Conservation (phyloP, 208 protist genomes). For the Leishmania guyanensis region DNA sequence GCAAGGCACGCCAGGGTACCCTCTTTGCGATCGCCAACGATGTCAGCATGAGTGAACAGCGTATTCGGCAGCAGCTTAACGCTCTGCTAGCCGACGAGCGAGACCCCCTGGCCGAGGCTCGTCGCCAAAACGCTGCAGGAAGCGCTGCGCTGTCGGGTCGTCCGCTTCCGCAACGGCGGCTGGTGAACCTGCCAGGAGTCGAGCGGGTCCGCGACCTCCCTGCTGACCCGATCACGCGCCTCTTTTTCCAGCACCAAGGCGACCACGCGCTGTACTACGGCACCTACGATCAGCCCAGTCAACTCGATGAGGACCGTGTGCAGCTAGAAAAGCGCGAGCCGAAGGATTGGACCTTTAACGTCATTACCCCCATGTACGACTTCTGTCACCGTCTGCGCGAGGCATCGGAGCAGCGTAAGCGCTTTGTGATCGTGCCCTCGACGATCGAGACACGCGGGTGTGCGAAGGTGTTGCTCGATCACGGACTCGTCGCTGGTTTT, state of each 20-base stretch:
- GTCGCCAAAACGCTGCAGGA: slow-evolving; percentile 4
- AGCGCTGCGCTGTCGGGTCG: slow-evolving; percentile 13
- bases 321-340: slow-evolving; percentile 86
- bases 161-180: slow-evolving; percentile 46
- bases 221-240: slow-evolving; percentile 88
- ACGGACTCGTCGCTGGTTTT: slow-evolving; percentile 89
- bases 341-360: slow-evolving; percentile 71
- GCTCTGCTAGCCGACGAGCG: slow-evolving; percentile 75
- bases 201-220: slow-evolving; percentile 83
- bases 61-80: slow-evolving; percentile 80
- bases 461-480: slow-evolving; percentile 84
- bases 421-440: slow-evolving; percentile 90
- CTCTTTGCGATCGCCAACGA: slow-evolving; percentile 82
- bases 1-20: slow-evolving; percentile 65
- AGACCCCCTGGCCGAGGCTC: slow-evolving; percentile 37
- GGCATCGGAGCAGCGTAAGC: slow-evolving; percentile 85
- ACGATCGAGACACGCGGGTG: slow-evolving; percentile 88
- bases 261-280: slow-evolving; percentile 92
- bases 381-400: slow-evolving; percentile 91
- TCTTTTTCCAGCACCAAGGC: slow-evolving; percentile 93
- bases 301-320: slow-evolving; percentile 78
- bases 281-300: slow-evolving; percentile 79
- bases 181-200: slow-evolving; percentile 86
- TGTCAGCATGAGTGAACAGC: slow-evolving; percentile 62
- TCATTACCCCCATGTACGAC: slow-evolving; percentile 86